Evolutionary conservation across 2,329 filamentous ascomycete genomes (phyloP).

Genomic region (Botrytis byssoidea): DNA sequence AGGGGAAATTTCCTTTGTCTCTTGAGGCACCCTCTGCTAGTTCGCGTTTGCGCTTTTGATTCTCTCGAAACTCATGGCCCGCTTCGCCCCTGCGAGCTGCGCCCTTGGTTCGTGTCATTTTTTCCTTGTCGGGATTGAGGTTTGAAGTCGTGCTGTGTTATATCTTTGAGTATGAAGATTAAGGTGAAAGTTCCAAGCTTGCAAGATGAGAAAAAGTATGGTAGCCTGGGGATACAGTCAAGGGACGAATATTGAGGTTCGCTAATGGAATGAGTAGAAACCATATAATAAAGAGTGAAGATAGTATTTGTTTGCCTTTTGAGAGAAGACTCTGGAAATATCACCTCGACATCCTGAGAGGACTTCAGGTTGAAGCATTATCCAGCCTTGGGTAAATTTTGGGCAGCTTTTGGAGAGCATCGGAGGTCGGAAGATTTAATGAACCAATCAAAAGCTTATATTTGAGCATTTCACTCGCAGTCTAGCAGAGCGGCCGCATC

Average conservation of each 20-base stretch:
- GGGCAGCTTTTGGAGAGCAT: conserved; percentile 1
- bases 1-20: conserved; percentile 19
- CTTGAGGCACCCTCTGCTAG: conserved; percentile 1
- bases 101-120: conserved; percentile 22
- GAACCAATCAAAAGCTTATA: background rate
- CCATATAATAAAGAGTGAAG: background rate
- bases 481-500: background rate
- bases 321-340: background rate
- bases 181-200: conserved; percentile 5
- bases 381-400: conserved; percentile 7
- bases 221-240: background rate
- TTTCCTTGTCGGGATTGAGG: background rate
- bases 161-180: background rate
- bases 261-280: background rate
- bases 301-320: background rate
- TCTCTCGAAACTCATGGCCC: conserved; percentile 1
- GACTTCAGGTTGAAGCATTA: conserved; percentile 1
- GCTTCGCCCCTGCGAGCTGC: conserved; percentile 8
- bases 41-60: conserved; percentile 18
- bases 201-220: background rate
- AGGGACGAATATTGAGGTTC: background rate
- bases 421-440: conserved; percentile 13
- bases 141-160: background rate
- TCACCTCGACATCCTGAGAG: conserved; percentile 1
- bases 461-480: too few relatives aligned